phyloP scores from a whole-genome alignment of 2,329 filamentous ascomycete genomes.

The Trichoderma guizhouense region DNA sequence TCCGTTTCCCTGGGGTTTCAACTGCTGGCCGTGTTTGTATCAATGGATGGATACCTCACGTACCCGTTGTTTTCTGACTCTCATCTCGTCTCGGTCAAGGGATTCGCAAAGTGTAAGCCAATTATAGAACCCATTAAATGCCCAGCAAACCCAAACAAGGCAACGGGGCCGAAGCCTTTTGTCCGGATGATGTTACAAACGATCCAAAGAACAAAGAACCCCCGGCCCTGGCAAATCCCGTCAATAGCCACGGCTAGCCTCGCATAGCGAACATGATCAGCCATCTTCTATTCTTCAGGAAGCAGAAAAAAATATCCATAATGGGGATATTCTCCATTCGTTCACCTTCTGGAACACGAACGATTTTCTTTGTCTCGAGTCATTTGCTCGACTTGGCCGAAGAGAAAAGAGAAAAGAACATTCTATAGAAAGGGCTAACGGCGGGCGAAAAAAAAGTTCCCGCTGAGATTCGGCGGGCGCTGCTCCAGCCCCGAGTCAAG shows the following conservation, averaged over 20 bases:
- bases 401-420: not conserved
- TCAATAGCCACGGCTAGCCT: not conserved
- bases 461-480: not conserved
- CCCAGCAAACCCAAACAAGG: not conserved
- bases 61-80: not conserved
- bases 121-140: not conserved
- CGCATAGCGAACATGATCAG: not conserved
- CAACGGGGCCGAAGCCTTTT: constrained; percentile 1
- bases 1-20: not conserved
- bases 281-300: not conserved
- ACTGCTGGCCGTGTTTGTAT: not conserved
- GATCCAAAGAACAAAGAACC: not conserved
- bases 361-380: not conserved
- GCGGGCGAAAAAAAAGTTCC: not conserved
- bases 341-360: not conserved
- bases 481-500: not conserved
- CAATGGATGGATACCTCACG: not conserved
- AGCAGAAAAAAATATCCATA: not conserved
- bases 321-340: not conserved
- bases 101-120: not conserved
- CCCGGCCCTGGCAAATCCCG: not conserved
- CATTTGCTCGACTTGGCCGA: not conserved
- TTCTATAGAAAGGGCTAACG: not conserved
- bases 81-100: not conserved
- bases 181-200: not conserved